phyloP scores from a whole-genome alignment of 2,329 filamentous ascomycete genomes.

The Colletotrichum siamense region DNA sequence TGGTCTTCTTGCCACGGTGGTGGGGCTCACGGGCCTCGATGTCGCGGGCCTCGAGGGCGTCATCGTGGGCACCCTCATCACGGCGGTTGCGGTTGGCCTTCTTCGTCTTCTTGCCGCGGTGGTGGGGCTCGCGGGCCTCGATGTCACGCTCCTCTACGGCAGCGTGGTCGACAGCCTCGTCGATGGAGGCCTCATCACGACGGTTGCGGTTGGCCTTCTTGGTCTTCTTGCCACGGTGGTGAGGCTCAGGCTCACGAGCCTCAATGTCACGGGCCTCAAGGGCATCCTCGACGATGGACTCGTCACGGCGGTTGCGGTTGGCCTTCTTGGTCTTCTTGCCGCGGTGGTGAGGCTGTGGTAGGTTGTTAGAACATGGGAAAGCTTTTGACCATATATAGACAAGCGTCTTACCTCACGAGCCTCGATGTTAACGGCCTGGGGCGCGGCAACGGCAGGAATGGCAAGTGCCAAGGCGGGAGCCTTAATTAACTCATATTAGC shows the following conservation, averaged over 20 bases:
- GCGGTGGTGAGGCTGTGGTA: slow-evolving; percentile 18
- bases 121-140: slow-evolving; percentile 24
- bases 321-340: slow-evolving; percentile 20
- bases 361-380: not conserved
- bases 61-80: not conserved
- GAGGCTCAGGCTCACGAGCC: slow-evolving; percentile 19
- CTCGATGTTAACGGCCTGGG: slow-evolving; percentile 13
- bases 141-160: not conserved
- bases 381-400: not conserved
- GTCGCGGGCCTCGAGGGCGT: slow-evolving; percentile 21
- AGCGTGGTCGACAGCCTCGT: not conserved
- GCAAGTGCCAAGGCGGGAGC: slow-evolving; percentile 22
- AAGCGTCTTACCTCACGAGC: slow-evolving; percentile 18
- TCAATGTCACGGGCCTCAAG: slow-evolving; percentile 24
- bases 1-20: slow-evolving; percentile 18
- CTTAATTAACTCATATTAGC: not conserved
- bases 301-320: slow-evolving; percentile 4
- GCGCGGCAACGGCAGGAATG: slow-evolving; percentile 6
- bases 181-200: not conserved
- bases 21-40: slow-evolving; percentile 23
- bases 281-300: not conserved
- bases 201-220: slow-evolving; percentile 17
- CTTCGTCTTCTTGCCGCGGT: slow-evolving; percentile 16
- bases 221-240: slow-evolving; percentile 21
- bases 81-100: slow-evolving; percentile 2